phyloP scores from a whole-genome alignment of 257 asterid species.

The Leptodermis oblonga region DNA sequence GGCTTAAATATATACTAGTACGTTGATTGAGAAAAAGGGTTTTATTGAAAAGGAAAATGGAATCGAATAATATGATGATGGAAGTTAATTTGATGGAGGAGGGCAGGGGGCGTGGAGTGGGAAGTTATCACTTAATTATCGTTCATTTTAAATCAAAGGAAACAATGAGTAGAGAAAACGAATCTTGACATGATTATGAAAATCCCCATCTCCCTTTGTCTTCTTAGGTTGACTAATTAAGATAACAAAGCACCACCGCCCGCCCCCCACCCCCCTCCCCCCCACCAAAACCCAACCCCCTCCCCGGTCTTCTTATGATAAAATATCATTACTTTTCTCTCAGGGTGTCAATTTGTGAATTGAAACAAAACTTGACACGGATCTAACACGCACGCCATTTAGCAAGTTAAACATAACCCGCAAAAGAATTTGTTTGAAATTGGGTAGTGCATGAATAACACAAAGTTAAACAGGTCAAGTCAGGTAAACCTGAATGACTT shows the following conservation, averaged over 20 bases:
- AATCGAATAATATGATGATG: constrained; percentile 15
- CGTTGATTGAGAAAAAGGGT: neutral
- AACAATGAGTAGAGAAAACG: constrained; percentile 20
- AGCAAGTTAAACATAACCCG: too few relatives aligned
- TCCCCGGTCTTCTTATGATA: too few relatives aligned
- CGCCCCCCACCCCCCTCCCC: too few relatives aligned
- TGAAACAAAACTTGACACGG: too few relatives aligned
- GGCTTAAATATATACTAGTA: constrained; percentile 5
- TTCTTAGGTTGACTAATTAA: constrained; percentile 32
- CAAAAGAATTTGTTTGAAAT: too few relatives aligned
- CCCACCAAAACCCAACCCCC: too few relatives aligned
- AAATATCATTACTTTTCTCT: too few relatives aligned
- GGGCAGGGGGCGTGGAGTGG: constrained; percentile 9
- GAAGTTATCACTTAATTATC: neutral
- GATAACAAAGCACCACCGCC: neutral
- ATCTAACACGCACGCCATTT: too few relatives aligned
- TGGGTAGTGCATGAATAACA: too few relatives aligned
- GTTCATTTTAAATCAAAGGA: constrained; percentile 13
- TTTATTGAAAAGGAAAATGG: neutral
- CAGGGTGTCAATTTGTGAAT: too few relatives aligned
- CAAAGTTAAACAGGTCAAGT: too few relatives aligned
- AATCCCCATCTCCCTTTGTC: constrained; percentile 29
- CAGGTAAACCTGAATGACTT: too few relatives aligned
- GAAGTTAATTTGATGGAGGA: constrained; percentile 1
- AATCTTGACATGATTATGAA: constrained; percentile 24